Evolutionary conservation across 2,329 filamentous ascomycete genomes (phyloP).

Genomic region (Fusarium verrucosum): DNA sequence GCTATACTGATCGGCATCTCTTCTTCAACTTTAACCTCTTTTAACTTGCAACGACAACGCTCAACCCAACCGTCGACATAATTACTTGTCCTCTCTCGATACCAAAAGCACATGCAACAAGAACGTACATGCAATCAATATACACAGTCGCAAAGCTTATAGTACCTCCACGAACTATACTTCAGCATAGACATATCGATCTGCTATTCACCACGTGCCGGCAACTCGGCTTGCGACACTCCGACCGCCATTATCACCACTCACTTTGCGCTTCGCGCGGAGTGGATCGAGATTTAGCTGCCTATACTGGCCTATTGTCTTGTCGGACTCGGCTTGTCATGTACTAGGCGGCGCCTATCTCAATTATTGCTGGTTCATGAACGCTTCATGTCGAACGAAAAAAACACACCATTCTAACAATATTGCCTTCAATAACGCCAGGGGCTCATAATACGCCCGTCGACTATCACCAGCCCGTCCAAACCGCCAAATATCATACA

Average conservation of each 20-base stretch:
- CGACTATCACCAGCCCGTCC: slow-evolving; percentile 6
- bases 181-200: slow-evolving; percentile 7
- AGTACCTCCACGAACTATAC: slow-evolving; percentile 17
- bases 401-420: not conserved
- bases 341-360: slow-evolving; percentile 2
- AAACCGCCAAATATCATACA: not conserved
- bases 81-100: slow-evolving; percentile 7
- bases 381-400: slow-evolving; percentile 17
- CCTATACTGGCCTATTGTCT: not conserved
- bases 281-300: not conserved
- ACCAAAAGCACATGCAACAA: slow-evolving; percentile 5
- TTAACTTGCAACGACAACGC: not conserved
- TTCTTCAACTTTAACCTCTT: slow-evolving; percentile 1
- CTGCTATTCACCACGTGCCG: not conserved
- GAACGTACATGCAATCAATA: not conserved
- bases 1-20: slow-evolving; percentile 4
- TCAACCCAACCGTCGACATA: not conserved
- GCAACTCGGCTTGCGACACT: not conserved
- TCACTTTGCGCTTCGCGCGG: not conserved
- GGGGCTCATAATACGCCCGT: not conserved
- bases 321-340: not conserved
- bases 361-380: not conserved
- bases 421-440: not conserved
- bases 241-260: not conserved
- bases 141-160: slow-evolving; percentile 10